Evolutionary conservation across 2,329 filamentous ascomycete genomes (phyloP).

Genomic region (Zasmidium citrigriseum): DNA sequence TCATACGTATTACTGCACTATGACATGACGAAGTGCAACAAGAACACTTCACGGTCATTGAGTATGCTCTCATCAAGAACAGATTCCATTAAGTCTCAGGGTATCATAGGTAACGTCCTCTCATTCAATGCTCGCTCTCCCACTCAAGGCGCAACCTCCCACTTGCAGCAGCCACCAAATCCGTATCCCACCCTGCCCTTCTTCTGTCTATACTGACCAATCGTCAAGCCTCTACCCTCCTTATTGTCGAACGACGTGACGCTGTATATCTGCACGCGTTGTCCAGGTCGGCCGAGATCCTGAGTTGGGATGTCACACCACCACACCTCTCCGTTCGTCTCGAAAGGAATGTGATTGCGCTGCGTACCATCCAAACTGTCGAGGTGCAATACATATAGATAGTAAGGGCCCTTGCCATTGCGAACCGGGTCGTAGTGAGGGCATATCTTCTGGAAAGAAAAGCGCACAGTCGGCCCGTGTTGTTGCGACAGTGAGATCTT

Average conservation of each 20-base stretch:
- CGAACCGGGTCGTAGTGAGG: slow-evolving; percentile 78
- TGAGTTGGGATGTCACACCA: slow-evolving; percentile 71
- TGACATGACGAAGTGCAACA: background rate
- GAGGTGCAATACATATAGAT: slow-evolving; percentile 69
- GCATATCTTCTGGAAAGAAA: slow-evolving; percentile 78
- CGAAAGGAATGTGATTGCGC: slow-evolving; percentile 69
- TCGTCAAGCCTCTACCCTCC: slow-evolving; percentile 56
- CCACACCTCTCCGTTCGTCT: slow-evolving; percentile 75
- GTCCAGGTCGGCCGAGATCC: slow-evolving; percentile 67
- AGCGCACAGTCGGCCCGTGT: slow-evolving; percentile 52
- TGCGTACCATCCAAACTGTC: slow-evolving; percentile 63
- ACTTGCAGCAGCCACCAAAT: slow-evolving; percentile 55
- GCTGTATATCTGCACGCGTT: slow-evolving; percentile 65
- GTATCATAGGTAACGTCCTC: no score
- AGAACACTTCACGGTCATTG: background rate
- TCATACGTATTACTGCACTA: slow-evolving; percentile 19
- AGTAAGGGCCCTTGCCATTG: slow-evolving; percentile 65
- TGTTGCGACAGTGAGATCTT: slow-evolving; percentile 63
- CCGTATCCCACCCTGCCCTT: slow-evolving; percentile 49
- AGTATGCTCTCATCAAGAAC: background rate
- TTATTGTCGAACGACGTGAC: slow-evolving; percentile 56
- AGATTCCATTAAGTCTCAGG: slow-evolving; percentile 1
- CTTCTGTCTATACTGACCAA: slow-evolving; percentile 49
- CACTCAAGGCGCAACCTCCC: slow-evolving; percentile 49
- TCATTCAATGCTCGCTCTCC: background rate